Conservation (phyloP, 495 filamentous ascomycete species). For the Penicillium crystallinum region DNA sequence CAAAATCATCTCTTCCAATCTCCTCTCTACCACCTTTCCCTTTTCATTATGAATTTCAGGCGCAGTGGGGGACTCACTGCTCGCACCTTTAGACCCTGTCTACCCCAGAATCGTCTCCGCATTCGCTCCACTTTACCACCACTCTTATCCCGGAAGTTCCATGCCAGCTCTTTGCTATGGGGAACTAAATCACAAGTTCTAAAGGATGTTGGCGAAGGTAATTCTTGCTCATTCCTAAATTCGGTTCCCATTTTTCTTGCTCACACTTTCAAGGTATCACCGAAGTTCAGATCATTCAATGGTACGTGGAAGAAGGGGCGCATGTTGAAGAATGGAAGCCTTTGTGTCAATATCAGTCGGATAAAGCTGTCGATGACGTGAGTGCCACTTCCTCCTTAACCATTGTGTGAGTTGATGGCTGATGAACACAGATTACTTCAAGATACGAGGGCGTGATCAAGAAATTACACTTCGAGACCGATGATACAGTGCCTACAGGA, state of each 20-base stretch:
- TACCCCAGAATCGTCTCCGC: constrained; percentile 27
- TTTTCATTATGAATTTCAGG: constrained; percentile 32
- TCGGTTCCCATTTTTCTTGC: constrained; percentile 9
- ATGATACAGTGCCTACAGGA: constrained; percentile 93
- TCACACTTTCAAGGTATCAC: constrained; percentile 65
- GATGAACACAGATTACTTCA: constrained; percentile 68
- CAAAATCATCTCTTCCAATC: neutral
- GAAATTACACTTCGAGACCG: constrained; percentile 90
- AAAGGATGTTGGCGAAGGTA: constrained; percentile 96
- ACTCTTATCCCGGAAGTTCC: constrained; percentile 48
- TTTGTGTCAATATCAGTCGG: constrained; percentile 94
- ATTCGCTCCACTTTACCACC: constrained; percentile 21
- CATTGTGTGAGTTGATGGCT: neutral
- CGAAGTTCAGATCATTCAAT: constrained; percentile 98
- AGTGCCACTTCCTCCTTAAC: constrained; percentile 4
- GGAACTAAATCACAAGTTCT: constrained; percentile 81
- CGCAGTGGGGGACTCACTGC: constrained; percentile 26
- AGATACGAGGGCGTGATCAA: constrained; percentile 93
- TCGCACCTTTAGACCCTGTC: constrained; percentile 22
- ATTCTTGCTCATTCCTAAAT: constrained; percentile 10
- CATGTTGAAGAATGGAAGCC: constrained; percentile 97
- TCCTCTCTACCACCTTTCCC: constrained; percentile 1
- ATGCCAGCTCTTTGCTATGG: constrained; percentile 50
- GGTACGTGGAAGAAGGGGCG: constrained; percentile 96
- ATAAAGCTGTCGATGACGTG: constrained; percentile 96